Base-by-base conservation (phyloP, 2,329 filamentous ascomycete species). In the Drechslera avenae region DNA sequence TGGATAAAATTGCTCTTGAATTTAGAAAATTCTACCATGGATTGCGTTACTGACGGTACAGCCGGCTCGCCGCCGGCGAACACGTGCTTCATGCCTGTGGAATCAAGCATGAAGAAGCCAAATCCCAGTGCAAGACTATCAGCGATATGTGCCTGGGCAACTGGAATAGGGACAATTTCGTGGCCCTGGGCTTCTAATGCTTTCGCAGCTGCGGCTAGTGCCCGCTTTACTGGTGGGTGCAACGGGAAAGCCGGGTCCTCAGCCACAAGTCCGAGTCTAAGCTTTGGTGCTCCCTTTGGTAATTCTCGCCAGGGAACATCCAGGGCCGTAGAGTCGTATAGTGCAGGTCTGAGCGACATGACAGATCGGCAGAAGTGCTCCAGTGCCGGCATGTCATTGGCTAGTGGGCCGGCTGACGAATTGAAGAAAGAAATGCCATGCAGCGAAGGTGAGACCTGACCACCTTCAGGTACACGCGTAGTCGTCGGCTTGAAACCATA, bases 401-500 rank as follows among this genome's bases (percentile, higher is more conserved):
- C 36, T n/a, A 51, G 17, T 13, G 48, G 48, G 5, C 48, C 48
- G 5, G 48, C 48, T 1, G 23, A 41, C 5, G 48, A 43, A 2
- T 26, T 30, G 36, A 51, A 51, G 23, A 51, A 51, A 10, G 31
- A 9, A 28, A 36, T 32, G n/a, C 48, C 48, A 12, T 17, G 21
- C 5, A 7, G 26, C 1, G 13, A 36, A n/a, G 48, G 48, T 1
- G 23, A 26, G 2, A 13, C 18, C 40, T 58, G 52, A 0, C 62
- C 56, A 14, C 46, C 56, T 26, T 54, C 82, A 0, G 81, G 80
- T 0, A 83, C 71, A 0, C 81, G 68, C 0, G 78, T 77, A 46
- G 78, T 73, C 0, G 80, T 82, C 0, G 81, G 79, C 52, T 82
- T 83, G 26, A 82, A 67, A 0, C 79, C 79, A 10, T 80, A 77